These are phyloP conservation scores for Candida sojae DNA, from an alignment of 1,139 yeast genomes.

Conservation along the genomic window DNA sequence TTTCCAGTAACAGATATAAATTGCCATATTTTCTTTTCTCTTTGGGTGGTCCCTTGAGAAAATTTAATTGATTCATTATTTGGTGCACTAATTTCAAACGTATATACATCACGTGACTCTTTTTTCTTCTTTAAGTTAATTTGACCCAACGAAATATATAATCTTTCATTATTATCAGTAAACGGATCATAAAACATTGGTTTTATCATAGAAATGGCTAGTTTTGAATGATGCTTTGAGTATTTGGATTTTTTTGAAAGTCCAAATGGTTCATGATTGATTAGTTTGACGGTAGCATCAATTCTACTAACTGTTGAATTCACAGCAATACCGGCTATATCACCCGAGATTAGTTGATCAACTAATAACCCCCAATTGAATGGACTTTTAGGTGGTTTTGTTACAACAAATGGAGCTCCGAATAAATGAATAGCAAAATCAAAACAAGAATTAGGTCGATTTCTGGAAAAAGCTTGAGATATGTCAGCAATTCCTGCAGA, in stretches of 20 bases:
- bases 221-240: slow-evolving; percentile 42
- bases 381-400: slow-evolving; percentile 40
- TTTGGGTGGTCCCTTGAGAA: slow-evolving; percentile 70
- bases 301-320: slow-evolving; percentile 80
- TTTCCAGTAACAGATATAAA: slow-evolving; percentile 76
- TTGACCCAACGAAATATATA: slow-evolving; percentile 59
- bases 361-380: slow-evolving; percentile 78
- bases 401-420: slow-evolving; percentile 73
- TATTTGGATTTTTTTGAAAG: slow-evolving; percentile 27
- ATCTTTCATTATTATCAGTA: slow-evolving; percentile 59
- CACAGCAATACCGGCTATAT: slow-evolving; percentile 75
- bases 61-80: slow-evolving; percentile 53
- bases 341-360: slow-evolving; percentile 76
- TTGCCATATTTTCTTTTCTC: slow-evolving; percentile 59
- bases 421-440: slow-evolving; percentile 73
- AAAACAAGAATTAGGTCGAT: slow-evolving; percentile 58
- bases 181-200: slow-evolving; percentile 66
- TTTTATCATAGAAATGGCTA: slow-evolving; percentile 59
- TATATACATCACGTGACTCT: slow-evolving; percentile 39
- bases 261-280: slow-evolving; percentile 50
- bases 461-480: slow-evolving; percentile 71
- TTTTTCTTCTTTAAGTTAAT: slow-evolving; percentile 35
- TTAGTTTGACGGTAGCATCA: slow-evolving; percentile 72
- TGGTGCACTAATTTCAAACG: slow-evolving; percentile 50
- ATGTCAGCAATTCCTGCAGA: slow-evolving; percentile 91